Evolutionary conservation across 163 green algal genomes (phyloP), one percentile per base, ranked within the genome.

Genomic region (Chlorella variabilis): DNA sequence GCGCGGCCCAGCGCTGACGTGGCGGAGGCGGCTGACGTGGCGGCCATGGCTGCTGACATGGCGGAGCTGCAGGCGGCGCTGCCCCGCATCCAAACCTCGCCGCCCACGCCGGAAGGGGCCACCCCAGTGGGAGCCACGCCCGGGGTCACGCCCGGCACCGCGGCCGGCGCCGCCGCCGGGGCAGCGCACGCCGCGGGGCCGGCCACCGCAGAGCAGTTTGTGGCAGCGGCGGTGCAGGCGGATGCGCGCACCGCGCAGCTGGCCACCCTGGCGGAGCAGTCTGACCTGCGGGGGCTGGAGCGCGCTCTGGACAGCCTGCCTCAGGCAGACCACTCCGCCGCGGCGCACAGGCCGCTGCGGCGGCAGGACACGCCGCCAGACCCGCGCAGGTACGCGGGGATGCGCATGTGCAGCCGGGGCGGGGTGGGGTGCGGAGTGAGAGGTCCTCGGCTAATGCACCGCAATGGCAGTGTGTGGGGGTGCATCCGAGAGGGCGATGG

Each of bases 271-370:
- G 94, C 94, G 23, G 94, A 97, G 83, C 87, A 93, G 51, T 86
- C 86, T 4, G 94, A 98, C 81, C 83, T 98, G 68, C 87, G 88
- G 51, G 94, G 93, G 5, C 81, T 98, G 38, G 94, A 98, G 71
- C 89, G 91, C 33, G 94, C 93, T 27, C 78, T 98, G 20, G 90
- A 94, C 59, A 69, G 54, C 33, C 75, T 86, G 56, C 59, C 54
- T 3, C 58, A 71, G 68, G 75, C 45, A 42, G 71, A 58, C 54
- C 49, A 41, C 25, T 67, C 59, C 6, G 45, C 25, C 49, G 45
- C 5, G 77, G 15, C 27, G 34, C 25, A 49, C 56, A 7, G n/a
- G 27, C 25, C 31, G 51, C 20, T 83, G 62, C 0, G 9, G 34
- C 66, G 36, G 45, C 78, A 62, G 33, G 81, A 83, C 27, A 83